A percentile compares a stretch with the other conserved stretches of the same genome.
These are phyloP conservation scores for Penicillium freii DNA, from an alignment of 2,329 filamentous ascomycete genomes.

Conservation along the genomic window DNA sequence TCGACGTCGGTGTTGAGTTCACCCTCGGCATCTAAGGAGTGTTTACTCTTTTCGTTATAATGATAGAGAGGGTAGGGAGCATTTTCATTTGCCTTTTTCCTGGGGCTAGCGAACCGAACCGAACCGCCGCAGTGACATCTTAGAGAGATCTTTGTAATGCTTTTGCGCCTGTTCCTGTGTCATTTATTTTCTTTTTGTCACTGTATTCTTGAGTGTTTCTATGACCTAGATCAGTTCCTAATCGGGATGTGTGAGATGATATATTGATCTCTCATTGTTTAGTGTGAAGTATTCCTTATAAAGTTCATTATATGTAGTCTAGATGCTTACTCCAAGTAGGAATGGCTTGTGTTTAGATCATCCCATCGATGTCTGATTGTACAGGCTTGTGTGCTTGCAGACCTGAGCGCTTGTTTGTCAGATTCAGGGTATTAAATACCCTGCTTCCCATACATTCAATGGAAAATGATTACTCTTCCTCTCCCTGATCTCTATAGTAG, in stretches of 20 bases:
- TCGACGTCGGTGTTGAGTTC: conserved; percentile 96
- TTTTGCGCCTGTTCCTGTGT: conserved; percentile 24
- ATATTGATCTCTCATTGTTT: not conserved
- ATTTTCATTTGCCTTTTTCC: conserved; percentile 11
- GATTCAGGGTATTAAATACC: too few relatives aligned
- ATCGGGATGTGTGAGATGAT: conserved; percentile 17
- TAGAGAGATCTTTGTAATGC: conserved; percentile 18
- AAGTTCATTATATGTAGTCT: not conserved
- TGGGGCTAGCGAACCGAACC: conserved; percentile 7
- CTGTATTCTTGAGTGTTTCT: conserved; percentile 30
- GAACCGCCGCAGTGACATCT: conserved; percentile 14
- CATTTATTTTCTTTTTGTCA: conserved; percentile 30
- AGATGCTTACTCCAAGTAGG: not conserved
- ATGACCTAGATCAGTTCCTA: conserved; percentile 28
- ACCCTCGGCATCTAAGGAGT: conserved; percentile 79
- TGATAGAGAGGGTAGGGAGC: conserved; percentile 10
- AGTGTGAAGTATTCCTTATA: not conserved
- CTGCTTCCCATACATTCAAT: too few relatives aligned
- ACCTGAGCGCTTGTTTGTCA: too few relatives aligned
- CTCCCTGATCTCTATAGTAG: too few relatives aligned
- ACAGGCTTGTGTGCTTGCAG: too few relatives aligned
- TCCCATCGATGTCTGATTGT: too few relatives aligned
- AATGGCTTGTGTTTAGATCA: too few relatives aligned
- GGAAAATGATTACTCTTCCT: too few relatives aligned
- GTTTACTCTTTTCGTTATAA: not conserved